These are phyloP conservation scores for Blastocystis sp. DNA, from an alignment of 352 stramenopile genomes.

Conservation along the genomic window DNA sequence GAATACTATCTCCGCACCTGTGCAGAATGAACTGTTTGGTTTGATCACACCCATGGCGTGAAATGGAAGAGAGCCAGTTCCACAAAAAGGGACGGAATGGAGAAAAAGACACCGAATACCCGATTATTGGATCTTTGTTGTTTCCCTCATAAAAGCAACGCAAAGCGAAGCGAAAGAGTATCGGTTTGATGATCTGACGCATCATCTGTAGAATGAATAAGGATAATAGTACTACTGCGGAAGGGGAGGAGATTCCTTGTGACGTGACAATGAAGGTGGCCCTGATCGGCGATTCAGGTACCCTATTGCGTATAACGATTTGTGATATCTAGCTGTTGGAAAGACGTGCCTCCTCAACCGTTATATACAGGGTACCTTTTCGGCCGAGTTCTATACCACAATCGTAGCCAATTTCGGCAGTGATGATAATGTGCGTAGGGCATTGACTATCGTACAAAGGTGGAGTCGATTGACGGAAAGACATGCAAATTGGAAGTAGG, in stretches of 20 bases:
- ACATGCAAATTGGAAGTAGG: slow-evolving; percentile 40
- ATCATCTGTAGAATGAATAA: background rate
- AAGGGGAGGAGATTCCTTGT: slow-evolving; percentile 51
- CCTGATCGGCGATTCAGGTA: slow-evolving; percentile 63
- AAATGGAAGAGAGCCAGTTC: no score
- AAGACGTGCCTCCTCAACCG: slow-evolving; percentile 60
- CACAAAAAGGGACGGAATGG: no score
- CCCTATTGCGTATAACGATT: background rate
- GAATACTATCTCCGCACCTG: background rate
- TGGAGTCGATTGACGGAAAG: slow-evolving; percentile 63
- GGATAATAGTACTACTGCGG: background rate
- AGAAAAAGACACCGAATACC: background rate
- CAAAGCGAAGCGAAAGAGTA: background rate
- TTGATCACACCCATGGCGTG: background rate
- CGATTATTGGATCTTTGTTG: background rate
- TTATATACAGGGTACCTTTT: slow-evolving; percentile 63
- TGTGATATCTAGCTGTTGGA: slow-evolving; percentile 42
- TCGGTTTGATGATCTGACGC: no score
- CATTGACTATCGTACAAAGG: slow-evolving; percentile 64
- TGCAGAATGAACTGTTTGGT: background rate
- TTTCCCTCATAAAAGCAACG: background rate
- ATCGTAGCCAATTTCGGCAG: slow-evolving; percentile 2
- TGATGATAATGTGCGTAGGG: slow-evolving; percentile 5
- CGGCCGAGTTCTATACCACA: slow-evolving; percentile 56
- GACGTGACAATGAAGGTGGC: slow-evolving; percentile 64